A percentile compares a stretch with the other conserved stretches of the same genome.
phyloP scores from a whole-genome alignment of 1,284 basidiomycete species.

The Boletus smithii region DNA sequence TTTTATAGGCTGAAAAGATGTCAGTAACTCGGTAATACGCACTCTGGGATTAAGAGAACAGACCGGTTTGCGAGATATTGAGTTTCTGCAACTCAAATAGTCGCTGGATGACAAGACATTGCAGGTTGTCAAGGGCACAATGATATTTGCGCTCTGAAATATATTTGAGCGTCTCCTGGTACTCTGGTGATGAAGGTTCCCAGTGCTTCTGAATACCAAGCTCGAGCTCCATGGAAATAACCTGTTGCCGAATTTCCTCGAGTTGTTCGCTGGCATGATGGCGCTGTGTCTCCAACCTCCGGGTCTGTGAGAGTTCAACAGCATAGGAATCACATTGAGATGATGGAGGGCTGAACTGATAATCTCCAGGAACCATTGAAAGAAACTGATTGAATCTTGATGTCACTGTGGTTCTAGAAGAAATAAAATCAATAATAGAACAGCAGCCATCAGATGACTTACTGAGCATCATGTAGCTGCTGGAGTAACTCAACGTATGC shows the following conservation, averaged over 20 bases:
- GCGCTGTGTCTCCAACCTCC: neutral
- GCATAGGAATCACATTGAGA: neutral
- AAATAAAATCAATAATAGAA: neutral
- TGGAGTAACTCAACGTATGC: neutral
- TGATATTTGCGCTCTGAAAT: neutral
- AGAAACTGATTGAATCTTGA: neutral
- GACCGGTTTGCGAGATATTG: neutral
- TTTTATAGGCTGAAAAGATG: neutral
- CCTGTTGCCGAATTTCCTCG: neutral
- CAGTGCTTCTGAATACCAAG: neutral
- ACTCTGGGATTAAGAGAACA: neutral
- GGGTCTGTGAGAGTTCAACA: neutral
- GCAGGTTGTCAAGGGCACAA: neutral
- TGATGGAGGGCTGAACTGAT: no score
- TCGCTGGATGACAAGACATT: neutral
- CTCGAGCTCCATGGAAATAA: neutral
- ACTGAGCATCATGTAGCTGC: neutral
- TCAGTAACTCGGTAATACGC: no score
- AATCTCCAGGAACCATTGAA: neutral
- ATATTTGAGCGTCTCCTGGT: neutral
- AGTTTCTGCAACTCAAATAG: neutral
- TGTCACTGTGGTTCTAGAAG: neutral
- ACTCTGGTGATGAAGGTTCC: neutral
- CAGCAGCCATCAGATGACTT: neutral
- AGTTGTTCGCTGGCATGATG: neutral